Evolutionary conservation across 2,329 filamentous ascomycete species (phyloP).

Genomic region (Epichloe hybrida): DNA sequence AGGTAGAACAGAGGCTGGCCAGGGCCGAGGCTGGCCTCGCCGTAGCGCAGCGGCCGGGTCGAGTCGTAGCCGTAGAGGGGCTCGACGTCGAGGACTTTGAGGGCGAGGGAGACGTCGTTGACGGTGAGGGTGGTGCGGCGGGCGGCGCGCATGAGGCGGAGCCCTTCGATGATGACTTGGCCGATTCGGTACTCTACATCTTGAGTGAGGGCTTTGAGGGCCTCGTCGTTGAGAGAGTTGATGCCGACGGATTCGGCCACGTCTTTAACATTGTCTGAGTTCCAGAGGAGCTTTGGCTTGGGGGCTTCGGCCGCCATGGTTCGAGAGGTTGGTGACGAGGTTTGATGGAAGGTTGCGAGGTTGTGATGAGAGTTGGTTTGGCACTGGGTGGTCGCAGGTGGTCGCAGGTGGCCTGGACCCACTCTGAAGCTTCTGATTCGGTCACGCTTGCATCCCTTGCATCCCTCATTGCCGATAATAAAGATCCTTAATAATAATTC

Average conservation of each 20-base stretch:
- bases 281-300: conserved; percentile 65
- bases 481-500: conserved; percentile 10
- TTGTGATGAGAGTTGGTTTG: background rate
- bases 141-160: conserved; percentile 91
- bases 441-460: too few species aligned
- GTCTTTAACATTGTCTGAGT: conserved; percentile 87
- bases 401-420: too few species aligned
- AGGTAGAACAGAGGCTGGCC: conserved; percentile 94
- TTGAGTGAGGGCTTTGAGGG: conserved; percentile 73
- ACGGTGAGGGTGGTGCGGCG: conserved; percentile 79
- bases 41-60: conserved; percentile 75
- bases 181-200: conserved; percentile 93
- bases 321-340: background rate
- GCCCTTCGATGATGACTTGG: conserved; percentile 82
- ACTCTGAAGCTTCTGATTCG: too few species aligned
- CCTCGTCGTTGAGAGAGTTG: conserved; percentile 65
- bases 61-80: conserved; percentile 96
- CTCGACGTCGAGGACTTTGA: conserved; percentile 81
- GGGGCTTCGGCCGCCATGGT: conserved; percentile 26
- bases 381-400: background rate
- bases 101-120: conserved; percentile 75
- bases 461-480: background rate
- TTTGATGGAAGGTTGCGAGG: background rate
- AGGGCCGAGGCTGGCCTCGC: conserved; percentile 84
- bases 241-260: conserved; percentile 95